Evolutionary conservation across 2,329 filamentous ascomycete genomes (phyloP), one percentile per base, ranked within the genome.

Genomic region (Ceratocystis eucalypticola): DNA sequence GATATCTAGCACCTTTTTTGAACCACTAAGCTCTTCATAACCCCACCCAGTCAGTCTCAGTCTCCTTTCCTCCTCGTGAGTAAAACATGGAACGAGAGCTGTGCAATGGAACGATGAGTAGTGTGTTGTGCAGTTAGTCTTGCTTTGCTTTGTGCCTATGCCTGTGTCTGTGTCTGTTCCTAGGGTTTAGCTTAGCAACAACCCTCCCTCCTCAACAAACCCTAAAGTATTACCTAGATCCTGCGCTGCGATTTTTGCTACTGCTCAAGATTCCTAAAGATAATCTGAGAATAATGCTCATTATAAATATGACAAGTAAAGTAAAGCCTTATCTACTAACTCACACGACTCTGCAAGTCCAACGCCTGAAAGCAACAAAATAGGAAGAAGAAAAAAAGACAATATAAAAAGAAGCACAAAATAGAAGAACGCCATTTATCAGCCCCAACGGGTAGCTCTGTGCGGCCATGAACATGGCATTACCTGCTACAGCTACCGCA

Each of bases 401-500:
- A 55, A 55, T 20, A 55, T n/a, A 55, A 17, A 15, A 22, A 55
- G 25, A 30, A 53, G 22, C 20, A 53, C 20, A 53, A 20, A 37
- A 59, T 17, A 37, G n/a, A 30, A 59, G 3, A 59, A 59, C 55
- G 55, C 55, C 55, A 37, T 59, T 37, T 10, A 59, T 59, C 55
- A 41, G 37, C 12, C 28, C 55, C 33, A n/a, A n/a, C 4, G 25
- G 28, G 5, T 30, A 59, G 37, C 37, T 41, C 30, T 59, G 10
- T 37, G 55, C 28, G 28, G 30, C 55, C 28, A 59, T 53, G 2
- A n/a, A 20, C 48, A 63, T 8, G 15, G 17, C 48, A 15, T 57
- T 33, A 22, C 20, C n/a, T n/a, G 45, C 63, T 41, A 41, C 37
- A 12, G 25, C 62, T 65, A 65, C 48, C 63, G 63, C 50, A 41